Evolutionary conservation across 495 filamentous ascomycete genomes (phyloP), one percentile per base, ranked within the genome.

Genomic region (Gamarada debralockiae): DNA sequence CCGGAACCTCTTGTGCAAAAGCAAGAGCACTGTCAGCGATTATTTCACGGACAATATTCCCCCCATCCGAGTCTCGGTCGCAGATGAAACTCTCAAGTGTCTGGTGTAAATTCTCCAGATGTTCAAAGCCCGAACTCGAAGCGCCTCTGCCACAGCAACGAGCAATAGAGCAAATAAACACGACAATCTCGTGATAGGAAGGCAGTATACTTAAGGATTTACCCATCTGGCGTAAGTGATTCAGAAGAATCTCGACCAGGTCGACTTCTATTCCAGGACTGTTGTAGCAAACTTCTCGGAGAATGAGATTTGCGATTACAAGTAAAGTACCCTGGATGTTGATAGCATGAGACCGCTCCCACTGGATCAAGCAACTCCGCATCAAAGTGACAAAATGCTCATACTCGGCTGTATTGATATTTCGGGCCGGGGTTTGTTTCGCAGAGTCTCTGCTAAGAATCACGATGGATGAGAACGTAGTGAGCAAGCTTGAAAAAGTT

Each of bases 401-500:
- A 22, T 56, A 56, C 3, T 15, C 17, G 8, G 15, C 7, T 13
- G 8, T 20, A 15, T 14, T 48, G 10, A 1, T 9, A 38, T 25
- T 42, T 1, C 20, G 6, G 23, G 12, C 27, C 8, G 25, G 10
- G 9, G 21, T 20, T 10, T 17, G 5, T 3, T 13, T 31, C 25
- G 36, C 37, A 22, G 21, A n/a, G 10, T 40, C 63, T 41, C 65
- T 56, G 45, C 62, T 65, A 14, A 70, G 48, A 3, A 61, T 61
- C 21, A 61, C 48, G 53, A 72, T 68, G 29, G 68, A 55, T 8
- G 62, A 52, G 48, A 71, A 52, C 39, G 65, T 71, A 24, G 64
- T 63, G 43, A 71, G 55, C 42, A 63, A 48, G 52, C 70, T 72
- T 15, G 59, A 65, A 21, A 68, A 52, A 23, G 68, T 70, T 38